Percentiles rank a stretch among this genome's conserved stretches.
Evolutionary conservation across 2,329 filamentous ascomycete genomes (phyloP).

Genomic region (Venturia oleaginea): DNA sequence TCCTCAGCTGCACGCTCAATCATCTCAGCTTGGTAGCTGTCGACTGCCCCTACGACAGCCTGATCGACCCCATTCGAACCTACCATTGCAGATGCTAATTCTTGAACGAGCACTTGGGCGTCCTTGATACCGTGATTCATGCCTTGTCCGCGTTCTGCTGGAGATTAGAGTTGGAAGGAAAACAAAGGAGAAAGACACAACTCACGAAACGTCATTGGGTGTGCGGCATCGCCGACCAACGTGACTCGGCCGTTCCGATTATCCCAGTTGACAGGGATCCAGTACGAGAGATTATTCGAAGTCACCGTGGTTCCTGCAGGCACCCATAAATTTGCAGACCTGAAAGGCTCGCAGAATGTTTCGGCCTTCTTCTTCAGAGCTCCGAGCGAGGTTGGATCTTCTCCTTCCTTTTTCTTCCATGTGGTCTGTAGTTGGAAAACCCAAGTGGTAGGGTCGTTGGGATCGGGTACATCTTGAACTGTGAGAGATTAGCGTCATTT

Average conservation of each 20-base stretch:
- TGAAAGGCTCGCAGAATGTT: conserved; percentile 27
- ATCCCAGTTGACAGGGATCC: conserved; percentile 28
- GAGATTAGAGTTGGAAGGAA: not conserved
- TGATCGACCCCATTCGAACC: conserved; percentile 7
- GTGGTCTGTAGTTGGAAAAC: conserved; percentile 27
- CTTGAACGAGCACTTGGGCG: conserved; percentile 22
- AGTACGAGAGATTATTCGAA: conserved; percentile 27
- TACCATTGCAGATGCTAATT: conserved; percentile 19
- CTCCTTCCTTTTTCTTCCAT: conserved; percentile 22
- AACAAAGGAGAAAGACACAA: not conserved
- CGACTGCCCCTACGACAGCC: conserved; percentile 5
- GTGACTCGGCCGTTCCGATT: conserved; percentile 26
- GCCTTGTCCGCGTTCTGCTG: conserved; percentile 29
- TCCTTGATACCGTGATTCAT: conserved; percentile 30
- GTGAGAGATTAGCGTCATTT: conserved; percentile 13
- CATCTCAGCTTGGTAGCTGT: conserved; percentile 25
- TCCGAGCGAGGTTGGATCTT: conserved; percentile 23
- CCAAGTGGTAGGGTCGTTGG: conserved; percentile 27
- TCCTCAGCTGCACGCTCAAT: conserved; percentile 35
- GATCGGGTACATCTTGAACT: conserved; percentile 26
- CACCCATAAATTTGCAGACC: conserved; percentile 26
- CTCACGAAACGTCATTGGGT: conserved; percentile 32
- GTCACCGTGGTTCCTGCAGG: conserved; percentile 23
- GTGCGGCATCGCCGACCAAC: conserved; percentile 31
- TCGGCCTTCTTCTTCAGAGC: conserved; percentile 22